Conservation (phyloP, 257 asterid species). For the Gentiana dahurica region DNA sequence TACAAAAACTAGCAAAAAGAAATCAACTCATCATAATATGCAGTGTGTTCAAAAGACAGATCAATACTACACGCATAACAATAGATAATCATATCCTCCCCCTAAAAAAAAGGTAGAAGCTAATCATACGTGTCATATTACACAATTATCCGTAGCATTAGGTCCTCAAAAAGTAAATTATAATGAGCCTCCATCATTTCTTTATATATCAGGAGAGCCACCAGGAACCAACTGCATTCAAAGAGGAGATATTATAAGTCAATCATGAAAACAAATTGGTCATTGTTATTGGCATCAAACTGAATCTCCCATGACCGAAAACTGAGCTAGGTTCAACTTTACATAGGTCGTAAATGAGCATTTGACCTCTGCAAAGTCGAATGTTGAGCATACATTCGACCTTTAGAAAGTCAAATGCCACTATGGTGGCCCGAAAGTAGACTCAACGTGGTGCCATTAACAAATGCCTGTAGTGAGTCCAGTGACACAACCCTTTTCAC, state of each 20-base stretch:
- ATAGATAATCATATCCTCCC: no score
- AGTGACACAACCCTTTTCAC: no score
- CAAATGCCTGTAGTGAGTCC: no score
- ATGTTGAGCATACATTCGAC: neutral
- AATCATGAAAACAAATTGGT: neutral
- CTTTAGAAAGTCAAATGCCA: no score
- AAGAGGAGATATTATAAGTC: neutral
- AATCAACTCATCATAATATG: no score
- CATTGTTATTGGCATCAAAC: neutral
- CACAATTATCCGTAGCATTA: neutral
- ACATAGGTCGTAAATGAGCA: neutral
- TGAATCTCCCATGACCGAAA: neutral
- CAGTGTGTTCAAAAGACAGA: no score
- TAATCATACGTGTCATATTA: no score
- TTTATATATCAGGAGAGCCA: conserved; percentile 35
- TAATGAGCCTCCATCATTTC: conserved; percentile 2
- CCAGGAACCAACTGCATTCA: conserved; percentile 43
- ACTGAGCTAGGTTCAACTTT: neutral
- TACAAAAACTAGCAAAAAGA: no score
- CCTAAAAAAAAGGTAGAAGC: no score
- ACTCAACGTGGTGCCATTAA: neutral
- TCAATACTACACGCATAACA: no score
- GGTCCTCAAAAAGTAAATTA: neutral
- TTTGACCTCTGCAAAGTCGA: neutral
- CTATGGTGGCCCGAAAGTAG: neutral